phyloP scores from a whole-genome alignment of 129 eudicot genomes.

The Artemisia argyi region DNA sequence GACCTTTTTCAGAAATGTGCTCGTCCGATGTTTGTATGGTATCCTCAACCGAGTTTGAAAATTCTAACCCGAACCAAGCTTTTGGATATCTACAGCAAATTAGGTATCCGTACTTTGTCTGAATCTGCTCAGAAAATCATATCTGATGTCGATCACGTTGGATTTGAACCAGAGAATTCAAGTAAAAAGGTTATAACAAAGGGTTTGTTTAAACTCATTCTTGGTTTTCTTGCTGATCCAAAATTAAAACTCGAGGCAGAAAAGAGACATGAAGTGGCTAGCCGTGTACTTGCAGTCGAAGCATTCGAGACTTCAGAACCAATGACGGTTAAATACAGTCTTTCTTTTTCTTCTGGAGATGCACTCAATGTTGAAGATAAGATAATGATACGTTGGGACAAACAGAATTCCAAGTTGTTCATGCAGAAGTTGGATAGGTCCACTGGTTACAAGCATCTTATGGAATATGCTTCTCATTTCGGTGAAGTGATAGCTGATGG shows the following conservation, averaged over 20 bases:
- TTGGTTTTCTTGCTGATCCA: conserved; percentile 47
- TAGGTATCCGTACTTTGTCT: conserved; percentile 44
- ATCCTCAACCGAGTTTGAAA: conserved; percentile 34
- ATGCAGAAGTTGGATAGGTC: conserved; percentile 36
- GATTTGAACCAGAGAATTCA: conserved; percentile 20
- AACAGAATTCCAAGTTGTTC: conserved; percentile 27
- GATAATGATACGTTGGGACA: conserved; percentile 58
- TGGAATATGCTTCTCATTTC: conserved; percentile 43
- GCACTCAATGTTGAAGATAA: conserved; percentile 27
- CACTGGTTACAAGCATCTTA: conserved; percentile 26
- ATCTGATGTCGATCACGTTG: conserved; percentile 19
- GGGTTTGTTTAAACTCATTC: conserved; percentile 39
- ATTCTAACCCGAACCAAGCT: conserved; percentile 31
- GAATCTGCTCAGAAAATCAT: conserved; percentile 39
- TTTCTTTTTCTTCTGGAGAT: conserved; percentile 35
- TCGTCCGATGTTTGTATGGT: conserved; percentile 47
- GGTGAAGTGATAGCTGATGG: conserved; percentile 46
- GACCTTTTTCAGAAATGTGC: conserved; percentile 39
- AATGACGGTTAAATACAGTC: conserved; percentile 25
- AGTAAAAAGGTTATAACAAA: conserved; percentile 23
- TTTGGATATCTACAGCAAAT: conserved; percentile 35
- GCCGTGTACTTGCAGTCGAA: conserved; percentile 31
- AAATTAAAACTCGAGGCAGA: conserved; percentile 26
- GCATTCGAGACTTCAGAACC: conserved; percentile 34
- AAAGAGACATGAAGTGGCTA: conserved; percentile 38